Percentiles rank a stretch among this genome's conserved stretches.
Evolutionary conservation across 495 filamentous ascomycete genomes (phyloP).

Genomic region (Hypoxylon lenormandii): DNA sequence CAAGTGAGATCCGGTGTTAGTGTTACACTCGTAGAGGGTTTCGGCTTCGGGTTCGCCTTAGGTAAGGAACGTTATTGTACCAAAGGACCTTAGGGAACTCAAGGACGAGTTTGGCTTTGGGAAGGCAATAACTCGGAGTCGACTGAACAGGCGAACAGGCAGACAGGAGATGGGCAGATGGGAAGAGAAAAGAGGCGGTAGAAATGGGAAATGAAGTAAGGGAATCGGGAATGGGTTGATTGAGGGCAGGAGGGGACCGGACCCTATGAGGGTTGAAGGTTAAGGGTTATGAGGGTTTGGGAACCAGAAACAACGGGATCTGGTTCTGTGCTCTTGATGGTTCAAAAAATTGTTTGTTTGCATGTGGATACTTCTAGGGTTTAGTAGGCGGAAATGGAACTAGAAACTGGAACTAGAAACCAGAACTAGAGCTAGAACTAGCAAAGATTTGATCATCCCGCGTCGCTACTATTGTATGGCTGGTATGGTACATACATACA

Average conservation of each 20-base stretch:
- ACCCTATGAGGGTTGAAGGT: slow-evolving; percentile 30
- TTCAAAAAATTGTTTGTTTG: slow-evolving; percentile 41
- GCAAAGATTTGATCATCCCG: slow-evolving; percentile 42
- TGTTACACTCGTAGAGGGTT: too few species aligned
- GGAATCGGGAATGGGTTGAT: slow-evolving; percentile 21
- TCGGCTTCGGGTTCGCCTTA: too few species aligned
- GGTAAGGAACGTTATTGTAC: too few species aligned
- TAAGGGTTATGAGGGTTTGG: too few species aligned
- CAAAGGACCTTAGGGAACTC: neutral
- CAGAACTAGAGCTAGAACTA: slow-evolving; percentile 9
- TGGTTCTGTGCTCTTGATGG: slow-evolving; percentile 37
- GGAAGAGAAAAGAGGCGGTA: slow-evolving; percentile 41
- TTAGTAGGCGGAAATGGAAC: neutral
- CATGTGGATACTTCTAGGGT: slow-evolving; percentile 45
- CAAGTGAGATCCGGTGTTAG: slow-evolving; percentile 17
- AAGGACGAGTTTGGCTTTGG: neutral
- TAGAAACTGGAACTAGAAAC: neutral
- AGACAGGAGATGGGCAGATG: slow-evolving; percentile 37
- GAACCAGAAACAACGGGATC: slow-evolving; percentile 38
- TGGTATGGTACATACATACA: too few species aligned
- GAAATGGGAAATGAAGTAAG: slow-evolving; percentile 32
- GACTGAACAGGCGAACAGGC: too few species aligned
- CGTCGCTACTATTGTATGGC: neutral
- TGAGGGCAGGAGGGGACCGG: slow-evolving; percentile 13
- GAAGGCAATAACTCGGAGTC: neutral